phyloP scores from a whole-genome alignment of 495 filamentous ascomycete genomes.

The Wilcoxina mikolae region DNA sequence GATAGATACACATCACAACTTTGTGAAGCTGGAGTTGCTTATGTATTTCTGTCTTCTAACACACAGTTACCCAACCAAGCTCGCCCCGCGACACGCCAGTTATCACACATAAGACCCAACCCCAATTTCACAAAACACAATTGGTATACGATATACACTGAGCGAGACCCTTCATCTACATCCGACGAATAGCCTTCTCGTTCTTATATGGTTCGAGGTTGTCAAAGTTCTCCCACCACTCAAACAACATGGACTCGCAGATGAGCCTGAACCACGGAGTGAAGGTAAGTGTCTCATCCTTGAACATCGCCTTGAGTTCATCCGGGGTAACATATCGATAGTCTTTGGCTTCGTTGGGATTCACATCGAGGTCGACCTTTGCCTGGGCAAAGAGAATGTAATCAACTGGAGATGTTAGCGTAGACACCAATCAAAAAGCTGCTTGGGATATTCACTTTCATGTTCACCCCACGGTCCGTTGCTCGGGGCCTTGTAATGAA shows the following conservation, averaged over 20 bases:
- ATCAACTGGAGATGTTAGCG: slow-evolving; percentile 48
- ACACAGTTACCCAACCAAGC: too few species aligned
- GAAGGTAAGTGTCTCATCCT: slow-evolving; percentile 61
- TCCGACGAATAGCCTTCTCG: slow-evolving; percentile 75
- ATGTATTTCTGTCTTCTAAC: too few species aligned
- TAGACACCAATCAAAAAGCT: not conserved
- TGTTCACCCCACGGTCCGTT: slow-evolving; percentile 98
- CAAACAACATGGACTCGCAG: slow-evolving; percentile 87
- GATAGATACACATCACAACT: too few species aligned
- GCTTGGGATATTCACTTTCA: slow-evolving; percentile 69
- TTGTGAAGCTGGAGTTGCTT: too few species aligned
- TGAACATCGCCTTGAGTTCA: slow-evolving; percentile 73
- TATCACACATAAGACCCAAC: not conserved
- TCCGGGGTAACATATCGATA: slow-evolving; percentile 68
- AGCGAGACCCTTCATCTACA: too few species aligned
- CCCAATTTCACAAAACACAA: not conserved
- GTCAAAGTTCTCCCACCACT: slow-evolving; percentile 91
- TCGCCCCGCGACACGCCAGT: too few species aligned
- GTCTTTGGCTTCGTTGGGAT: slow-evolving; percentile 75
- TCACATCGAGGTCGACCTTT: slow-evolving; percentile 64
- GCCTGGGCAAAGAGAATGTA: slow-evolving; percentile 98
- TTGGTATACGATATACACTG: not conserved
- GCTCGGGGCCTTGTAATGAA: slow-evolving; percentile 96
- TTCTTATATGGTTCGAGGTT: slow-evolving; percentile 71
- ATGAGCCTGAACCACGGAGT: slow-evolving; percentile 99